phyloP scores from a whole-genome alignment of 305 asterid species.

The Rubia tinctorum region DNA sequence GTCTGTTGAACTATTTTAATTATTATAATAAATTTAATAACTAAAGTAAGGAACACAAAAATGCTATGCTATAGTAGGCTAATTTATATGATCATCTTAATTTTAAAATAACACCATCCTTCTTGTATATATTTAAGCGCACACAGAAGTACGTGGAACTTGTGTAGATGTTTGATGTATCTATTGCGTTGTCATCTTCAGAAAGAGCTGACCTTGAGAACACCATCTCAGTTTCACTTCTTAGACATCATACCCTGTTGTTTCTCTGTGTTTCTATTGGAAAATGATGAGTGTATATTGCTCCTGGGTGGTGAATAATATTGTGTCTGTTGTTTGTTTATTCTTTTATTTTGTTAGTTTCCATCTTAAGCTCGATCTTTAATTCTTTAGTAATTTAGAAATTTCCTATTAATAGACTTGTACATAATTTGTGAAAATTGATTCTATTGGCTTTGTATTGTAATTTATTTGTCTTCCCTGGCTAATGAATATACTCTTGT shows the following conservation, averaged over 20 bases:
- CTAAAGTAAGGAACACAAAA: background rate
- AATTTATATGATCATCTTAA: background rate
- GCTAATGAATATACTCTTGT: background rate
- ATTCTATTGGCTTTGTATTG: background rate
- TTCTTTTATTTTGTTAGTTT: background rate
- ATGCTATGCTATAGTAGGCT: background rate
- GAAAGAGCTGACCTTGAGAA: constrained; percentile 3
- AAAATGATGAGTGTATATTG: background rate
- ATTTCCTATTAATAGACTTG: background rate
- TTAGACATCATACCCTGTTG: background rate
- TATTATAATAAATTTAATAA: background rate
- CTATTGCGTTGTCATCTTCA: background rate
- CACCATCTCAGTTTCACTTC: background rate
- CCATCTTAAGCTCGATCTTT: background rate
- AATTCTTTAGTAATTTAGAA: constrained; percentile 1
- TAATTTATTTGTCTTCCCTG: background rate
- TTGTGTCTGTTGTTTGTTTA: background rate
- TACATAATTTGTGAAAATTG: background rate
- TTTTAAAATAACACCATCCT: background rate
- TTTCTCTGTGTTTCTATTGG: background rate
- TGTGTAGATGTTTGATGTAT: background rate
- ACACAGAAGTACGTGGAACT: background rate
- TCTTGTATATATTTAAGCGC: background rate
- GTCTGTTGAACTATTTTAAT: background rate
- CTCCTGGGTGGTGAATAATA: background rate